Evolutionary conservation across 495 filamentous ascomycete species (phyloP).

Genomic region (Lindgomyces ingoldianus): DNA sequence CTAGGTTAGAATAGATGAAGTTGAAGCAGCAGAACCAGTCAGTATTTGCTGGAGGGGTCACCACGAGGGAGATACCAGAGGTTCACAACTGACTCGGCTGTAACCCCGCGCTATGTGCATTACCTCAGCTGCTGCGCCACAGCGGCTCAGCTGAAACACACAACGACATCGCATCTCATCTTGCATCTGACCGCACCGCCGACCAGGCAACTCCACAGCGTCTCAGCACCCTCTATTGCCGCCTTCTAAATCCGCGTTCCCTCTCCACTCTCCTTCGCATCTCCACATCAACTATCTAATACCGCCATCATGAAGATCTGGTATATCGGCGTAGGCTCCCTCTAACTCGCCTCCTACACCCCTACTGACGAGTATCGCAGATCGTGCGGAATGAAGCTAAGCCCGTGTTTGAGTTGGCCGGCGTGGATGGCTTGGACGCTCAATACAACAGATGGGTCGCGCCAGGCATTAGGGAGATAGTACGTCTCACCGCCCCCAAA

Average conservation of each 20-base stretch:
- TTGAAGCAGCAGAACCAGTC: background rate
- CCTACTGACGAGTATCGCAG: conserved; percentile 59
- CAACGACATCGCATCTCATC: background rate
- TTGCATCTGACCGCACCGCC: background rate
- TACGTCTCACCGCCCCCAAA: background rate
- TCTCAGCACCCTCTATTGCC: background rate
- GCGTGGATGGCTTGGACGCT: conserved; percentile 79
- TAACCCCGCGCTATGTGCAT: no score
- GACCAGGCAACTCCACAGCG: background rate
- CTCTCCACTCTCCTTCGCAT: background rate
- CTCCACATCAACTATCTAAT: background rate
- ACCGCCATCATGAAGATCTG: conserved; percentile 78
- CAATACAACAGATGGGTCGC: no score
- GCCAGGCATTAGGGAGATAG: conserved; percentile 47
- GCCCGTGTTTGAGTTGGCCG: conserved; percentile 78
- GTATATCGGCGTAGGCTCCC: conserved; percentile 78
- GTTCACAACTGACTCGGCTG: no score
- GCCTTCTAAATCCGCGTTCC: no score
- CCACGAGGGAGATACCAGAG: background rate
- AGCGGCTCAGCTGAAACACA: background rate
- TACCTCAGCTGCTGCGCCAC: conserved; percentile 8
- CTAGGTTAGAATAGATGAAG: background rate
- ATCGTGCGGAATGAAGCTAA: conserved; percentile 71
- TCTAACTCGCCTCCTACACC: no score
- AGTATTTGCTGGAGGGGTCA: background rate